A percentile compares a stretch with the other conserved stretches of the same genome.
Conservation (phyloP, 2,329 filamentous ascomycete genomes). For the Magnaporthiopsis rhizophila region DNA sequence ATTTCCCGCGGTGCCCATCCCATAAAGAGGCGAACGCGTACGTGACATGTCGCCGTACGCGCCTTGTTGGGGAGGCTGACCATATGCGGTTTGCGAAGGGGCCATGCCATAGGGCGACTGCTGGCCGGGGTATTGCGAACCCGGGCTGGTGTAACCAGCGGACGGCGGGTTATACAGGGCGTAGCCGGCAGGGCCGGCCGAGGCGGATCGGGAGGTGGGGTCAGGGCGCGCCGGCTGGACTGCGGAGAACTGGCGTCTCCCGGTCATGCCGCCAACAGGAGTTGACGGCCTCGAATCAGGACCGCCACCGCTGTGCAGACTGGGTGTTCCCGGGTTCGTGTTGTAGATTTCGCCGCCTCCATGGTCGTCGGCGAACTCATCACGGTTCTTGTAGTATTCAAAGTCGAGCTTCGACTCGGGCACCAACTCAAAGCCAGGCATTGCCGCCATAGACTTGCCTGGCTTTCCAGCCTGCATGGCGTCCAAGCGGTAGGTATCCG, state of each 20-base stretch:
- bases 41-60: slow-evolving; percentile 19
- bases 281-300: slow-evolving; percentile 43
- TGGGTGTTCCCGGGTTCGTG: slow-evolving; percentile 52
- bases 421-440: slow-evolving; percentile 83
- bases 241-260: slow-evolving; percentile 15
- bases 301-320: slow-evolving; percentile 24
- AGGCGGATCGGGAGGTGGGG: background rate
- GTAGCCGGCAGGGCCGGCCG: slow-evolving; percentile 1
- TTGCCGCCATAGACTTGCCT: slow-evolving; percentile 21
- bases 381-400: slow-evolving; percentile 81
- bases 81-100: background rate
- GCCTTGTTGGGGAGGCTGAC: background rate
- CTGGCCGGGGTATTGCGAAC: background rate
- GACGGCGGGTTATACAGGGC: background rate
- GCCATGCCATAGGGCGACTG: slow-evolving; percentile 2
- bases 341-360: slow-evolving; percentile 69
- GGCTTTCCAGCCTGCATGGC: slow-evolving; percentile 64
- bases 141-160: background rate
- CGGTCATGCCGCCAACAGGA: slow-evolving; percentile 31
- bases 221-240: slow-evolving; percentile 5
- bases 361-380: slow-evolving; percentile 80
- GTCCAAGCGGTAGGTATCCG: slow-evolving; percentile 73
- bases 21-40: slow-evolving; percentile 40
- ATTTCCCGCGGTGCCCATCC: slow-evolving; percentile 33
- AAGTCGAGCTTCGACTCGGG: slow-evolving; percentile 82